Base-by-base conservation (phyloP, 2,329 filamentous ascomycete genomes). In the Diaporthe sp. region DNA sequence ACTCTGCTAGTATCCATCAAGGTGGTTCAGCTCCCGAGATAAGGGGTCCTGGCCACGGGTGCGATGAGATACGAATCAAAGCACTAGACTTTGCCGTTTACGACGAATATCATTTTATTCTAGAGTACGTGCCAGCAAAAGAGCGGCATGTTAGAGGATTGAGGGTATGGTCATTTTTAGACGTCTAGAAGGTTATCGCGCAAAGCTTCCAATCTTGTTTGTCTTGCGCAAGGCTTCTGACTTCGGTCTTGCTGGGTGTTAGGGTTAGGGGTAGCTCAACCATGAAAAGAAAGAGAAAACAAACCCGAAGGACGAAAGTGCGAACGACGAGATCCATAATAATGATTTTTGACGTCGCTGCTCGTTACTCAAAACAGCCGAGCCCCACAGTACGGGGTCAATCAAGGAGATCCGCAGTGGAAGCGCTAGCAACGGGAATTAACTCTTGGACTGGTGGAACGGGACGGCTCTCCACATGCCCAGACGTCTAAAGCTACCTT, bases 271-370 rank as follows among this genome's bases (percentile, higher is more conserved):
- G 10, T 65, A 28, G 8, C 19, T 13, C 9, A 15, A 25, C 22
- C 15, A 2, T 1, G 22, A 42, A 42, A 42, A 15, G 22, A 22
- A 17, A 25, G 34, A 42, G n/a, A n/a, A 61, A 22, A 25, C 4
- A 3, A 15, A 22, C 8, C 15, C 8, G 37, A 28, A 13, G 12
- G n/a, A 44, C 6, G 25, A 19, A 46, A 46, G 59, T 46, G 59
- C 59, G 59, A 46, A 31, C 42, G 59, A 46, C 59, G 59, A 65
- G 59, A 0, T 65, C 39, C 42, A n/a, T n/a, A n/a, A 65, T 65
- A 65, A 34, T 65, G 39, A 46, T 65, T 46, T 8, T 22, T 46
- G 25, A 46, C 39, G 25, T 8, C 9, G 61, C 39, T 46, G 61
- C 17, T 62, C n/a, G 44, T 62, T 42, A 12, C 59, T 19, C 37